Evolutionary conservation across 352 stramenopile genomes (phyloP).

Genomic region (Phytopythium helicoides): DNA sequence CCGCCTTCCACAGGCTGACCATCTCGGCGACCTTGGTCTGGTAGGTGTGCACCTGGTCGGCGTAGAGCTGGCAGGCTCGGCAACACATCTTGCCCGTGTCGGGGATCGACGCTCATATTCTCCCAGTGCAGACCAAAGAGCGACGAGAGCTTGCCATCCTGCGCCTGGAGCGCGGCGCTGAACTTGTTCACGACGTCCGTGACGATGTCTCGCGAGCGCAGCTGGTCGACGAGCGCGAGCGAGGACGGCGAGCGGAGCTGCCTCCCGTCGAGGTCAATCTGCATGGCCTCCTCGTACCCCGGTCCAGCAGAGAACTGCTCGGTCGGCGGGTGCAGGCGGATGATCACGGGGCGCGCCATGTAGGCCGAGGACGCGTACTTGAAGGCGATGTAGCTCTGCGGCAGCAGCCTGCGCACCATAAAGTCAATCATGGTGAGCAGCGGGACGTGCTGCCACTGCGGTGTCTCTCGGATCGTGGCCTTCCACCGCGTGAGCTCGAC

Average conservation of each 20-base stretch:
- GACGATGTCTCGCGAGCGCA: not conserved
- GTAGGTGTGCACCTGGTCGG: slow-evolving; percentile 40
- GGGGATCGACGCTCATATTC: slow-evolving; percentile 41
- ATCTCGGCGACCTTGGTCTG: slow-evolving; percentile 40
- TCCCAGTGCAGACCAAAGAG: slow-evolving; percentile 67
- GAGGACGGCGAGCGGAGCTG: slow-evolving; percentile 9
- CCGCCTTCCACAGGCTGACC: slow-evolving; percentile 39
- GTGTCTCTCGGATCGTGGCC: slow-evolving; percentile 32
- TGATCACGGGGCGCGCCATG: slow-evolving; percentile 45
- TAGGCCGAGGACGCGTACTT: slow-evolving; percentile 57
- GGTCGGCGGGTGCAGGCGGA: slow-evolving; percentile 28
- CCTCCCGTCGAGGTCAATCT: slow-evolving; percentile 6
- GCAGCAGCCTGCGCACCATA: slow-evolving; percentile 41
- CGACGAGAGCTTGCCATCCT: slow-evolving; percentile 37
- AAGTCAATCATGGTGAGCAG: slow-evolving; percentile 54
- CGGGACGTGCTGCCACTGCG: slow-evolving; percentile 47
- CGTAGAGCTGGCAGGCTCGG: slow-evolving; percentile 41
- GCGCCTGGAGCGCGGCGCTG: slow-evolving; percentile 14
- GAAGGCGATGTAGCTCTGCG: slow-evolving; percentile 61
- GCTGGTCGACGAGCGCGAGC: slow-evolving; percentile 5
- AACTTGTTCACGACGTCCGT: slow-evolving; percentile 24
- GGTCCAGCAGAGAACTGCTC: not conserved
- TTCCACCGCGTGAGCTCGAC: slow-evolving; percentile 37
- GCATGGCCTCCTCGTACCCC: slow-evolving; percentile 1
- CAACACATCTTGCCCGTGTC: slow-evolving; percentile 29